Percentiles rank a stretch among this genome's conserved stretches.
phyloP scores from a whole-genome alignment of 2,329 filamentous ascomycete genomes.

The Colletotrichum spaethianum region DNA sequence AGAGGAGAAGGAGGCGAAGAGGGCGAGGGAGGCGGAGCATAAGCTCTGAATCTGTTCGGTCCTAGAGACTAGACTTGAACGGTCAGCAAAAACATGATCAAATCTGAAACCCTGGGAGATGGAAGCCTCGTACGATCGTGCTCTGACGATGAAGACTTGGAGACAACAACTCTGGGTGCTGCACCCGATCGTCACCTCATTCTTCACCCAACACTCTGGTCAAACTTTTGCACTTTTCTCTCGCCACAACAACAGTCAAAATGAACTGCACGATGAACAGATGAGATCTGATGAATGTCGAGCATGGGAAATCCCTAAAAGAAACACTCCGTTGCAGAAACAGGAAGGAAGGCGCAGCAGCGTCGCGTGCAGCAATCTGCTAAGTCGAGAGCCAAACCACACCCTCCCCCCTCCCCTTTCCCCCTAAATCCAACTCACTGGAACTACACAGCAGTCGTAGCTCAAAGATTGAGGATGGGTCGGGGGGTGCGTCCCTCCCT shows the following conservation, averaged over 20 bases:
- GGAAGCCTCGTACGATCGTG: not conserved
- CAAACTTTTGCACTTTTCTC: not conserved
- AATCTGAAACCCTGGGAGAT: not conserved
- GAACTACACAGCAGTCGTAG: conserved; percentile 7
- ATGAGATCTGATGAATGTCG: conserved; percentile 17
- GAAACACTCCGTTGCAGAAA: not conserved
- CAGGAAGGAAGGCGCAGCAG: not conserved
- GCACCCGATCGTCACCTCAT: conserved; percentile 9
- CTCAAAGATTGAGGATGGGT: not conserved
- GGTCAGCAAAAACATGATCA: not conserved
- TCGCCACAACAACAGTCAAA: not conserved
- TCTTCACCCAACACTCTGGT: conserved; percentile 2
- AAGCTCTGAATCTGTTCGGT: conserved; percentile 17
- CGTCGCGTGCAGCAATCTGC: conserved; percentile 5
- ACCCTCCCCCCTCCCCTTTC: not conserved
- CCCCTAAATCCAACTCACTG: not conserved
- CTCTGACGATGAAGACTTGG: not conserved
- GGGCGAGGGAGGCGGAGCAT: conserved; percentile 29
- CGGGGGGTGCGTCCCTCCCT: conserved; percentile 20
- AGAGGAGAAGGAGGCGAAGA: conserved; percentile 57
- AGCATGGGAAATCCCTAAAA: not conserved
- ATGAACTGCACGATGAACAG: conserved; percentile 7
- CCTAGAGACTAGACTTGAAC: not conserved
- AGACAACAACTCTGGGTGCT: not conserved
- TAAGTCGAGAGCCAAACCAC: not conserved